Evolutionary conservation across 352 stramenopile genomes (phyloP).

Genomic region (Phytopythium oedochilum): DNA sequence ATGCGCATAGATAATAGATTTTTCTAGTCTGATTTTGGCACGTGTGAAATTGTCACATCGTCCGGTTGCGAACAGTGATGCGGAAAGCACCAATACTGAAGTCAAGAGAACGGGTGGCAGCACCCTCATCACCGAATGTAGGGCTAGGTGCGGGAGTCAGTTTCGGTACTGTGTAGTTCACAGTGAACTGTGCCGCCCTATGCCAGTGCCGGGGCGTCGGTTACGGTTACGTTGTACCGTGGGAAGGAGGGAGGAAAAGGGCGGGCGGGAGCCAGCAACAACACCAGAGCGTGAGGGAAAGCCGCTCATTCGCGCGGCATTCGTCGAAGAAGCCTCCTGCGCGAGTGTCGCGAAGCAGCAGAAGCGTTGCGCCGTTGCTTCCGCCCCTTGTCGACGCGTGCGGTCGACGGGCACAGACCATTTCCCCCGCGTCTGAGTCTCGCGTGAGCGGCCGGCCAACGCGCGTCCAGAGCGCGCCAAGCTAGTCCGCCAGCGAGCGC

Average conservation of each 20-base stretch:
- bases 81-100: too few species aligned
- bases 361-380: neutral
- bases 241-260: neutral
- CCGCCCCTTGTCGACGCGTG: neutral
- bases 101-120: neutral
- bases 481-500: too few species aligned
- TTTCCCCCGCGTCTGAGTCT: neutral
- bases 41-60: constrained; percentile 5
- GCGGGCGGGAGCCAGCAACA: neutral
- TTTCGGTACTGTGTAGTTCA: too few species aligned
- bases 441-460: neutral
- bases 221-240: neutral
- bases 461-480: too few species aligned
- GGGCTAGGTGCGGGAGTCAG: constrained; percentile 3
- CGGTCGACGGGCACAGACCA: neutral
- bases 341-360: neutral
- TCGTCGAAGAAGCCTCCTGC: constrained; percentile 1
- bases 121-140: neutral
- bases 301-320: constrained; percentile 3
- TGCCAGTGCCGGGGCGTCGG: neutral
- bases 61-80: neutral
- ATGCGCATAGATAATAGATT: neutral
- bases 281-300: neutral
- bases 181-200: too few species aligned
- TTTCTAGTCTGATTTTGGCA: neutral